Percentiles rank a stretch among this genome's conserved stretches.
These are phyloP conservation scores for Cryphonectria carpinicola DNA, from an alignment of 2,329 filamentous ascomycete genomes.

Conservation along the genomic window DNA sequence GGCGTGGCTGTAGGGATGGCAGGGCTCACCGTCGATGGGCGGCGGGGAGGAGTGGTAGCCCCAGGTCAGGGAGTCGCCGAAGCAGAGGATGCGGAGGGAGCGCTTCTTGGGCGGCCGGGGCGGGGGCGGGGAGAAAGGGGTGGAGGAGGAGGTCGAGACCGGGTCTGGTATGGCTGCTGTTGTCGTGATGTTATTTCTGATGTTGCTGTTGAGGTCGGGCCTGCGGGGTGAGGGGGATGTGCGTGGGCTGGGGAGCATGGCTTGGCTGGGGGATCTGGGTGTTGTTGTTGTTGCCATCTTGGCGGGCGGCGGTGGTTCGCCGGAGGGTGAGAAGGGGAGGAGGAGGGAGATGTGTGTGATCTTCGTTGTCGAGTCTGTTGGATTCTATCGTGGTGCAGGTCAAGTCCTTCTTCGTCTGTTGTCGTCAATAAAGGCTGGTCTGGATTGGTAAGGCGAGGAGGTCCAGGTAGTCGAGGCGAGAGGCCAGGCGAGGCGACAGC, in stretches of 20 bases:
- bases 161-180: not conserved
- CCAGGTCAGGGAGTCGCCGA: conserved; percentile 66
- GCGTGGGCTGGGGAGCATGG: conserved; percentile 17
- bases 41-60: conserved; percentile 49
- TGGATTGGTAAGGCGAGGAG: not conserved
- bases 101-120: conserved; percentile 22
- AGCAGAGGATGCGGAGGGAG: conserved; percentile 61
- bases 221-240: not conserved
- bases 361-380: not conserved
- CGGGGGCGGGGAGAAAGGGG: not conserved
- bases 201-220: not conserved
- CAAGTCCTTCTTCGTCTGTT: not conserved
- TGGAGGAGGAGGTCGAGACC: conserved; percentile 34
- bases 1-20: conserved; percentile 54
- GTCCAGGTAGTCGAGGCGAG: not conserved
- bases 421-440: not conserved
- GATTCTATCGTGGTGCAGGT: not conserved
- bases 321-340: not conserved
- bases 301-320: not conserved
- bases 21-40: conserved; percentile 37
- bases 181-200: not conserved
- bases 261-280: conserved; percentile 13
- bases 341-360: not conserved
- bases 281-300: conserved; percentile 17
- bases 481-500: not conserved